Percentiles rank a stretch among this genome's conserved stretches.
phyloP scores from a whole-genome alignment of 2,329 filamentous ascomycete genomes.

The Ophiostoma ips region DNA sequence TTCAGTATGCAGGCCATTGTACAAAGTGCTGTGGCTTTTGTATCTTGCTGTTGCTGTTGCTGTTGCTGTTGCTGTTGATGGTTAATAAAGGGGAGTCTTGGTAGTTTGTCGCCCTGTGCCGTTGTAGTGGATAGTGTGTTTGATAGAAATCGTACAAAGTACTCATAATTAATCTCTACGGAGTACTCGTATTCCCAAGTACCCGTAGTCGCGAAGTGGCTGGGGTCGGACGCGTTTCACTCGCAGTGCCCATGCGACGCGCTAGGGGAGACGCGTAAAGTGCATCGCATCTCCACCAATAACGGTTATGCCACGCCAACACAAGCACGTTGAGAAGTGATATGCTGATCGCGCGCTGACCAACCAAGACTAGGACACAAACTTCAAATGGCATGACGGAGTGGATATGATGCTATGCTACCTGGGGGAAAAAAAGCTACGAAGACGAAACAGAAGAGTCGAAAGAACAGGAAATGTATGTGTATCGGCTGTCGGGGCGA shows the following conservation, averaged over 20 bases:
- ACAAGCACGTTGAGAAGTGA: too few species aligned
- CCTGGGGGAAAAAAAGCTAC: not conserved
- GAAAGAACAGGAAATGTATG: not conserved
- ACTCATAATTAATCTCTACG: too few species aligned
- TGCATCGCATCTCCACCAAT: too few species aligned
- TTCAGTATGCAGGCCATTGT: constrained; percentile 37
- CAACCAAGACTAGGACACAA: not conserved
- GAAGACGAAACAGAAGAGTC: not conserved
- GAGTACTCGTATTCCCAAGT: not conserved
- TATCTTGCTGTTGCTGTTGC: not conserved
- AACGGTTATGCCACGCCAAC: too few species aligned
- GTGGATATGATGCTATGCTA: not conserved
- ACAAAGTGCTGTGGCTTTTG: not conserved
- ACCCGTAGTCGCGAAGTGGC: not conserved
- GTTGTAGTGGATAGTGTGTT: too few species aligned
- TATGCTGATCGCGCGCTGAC: too few species aligned
- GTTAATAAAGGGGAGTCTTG: too few species aligned
- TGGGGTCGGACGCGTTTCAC: not conserved
- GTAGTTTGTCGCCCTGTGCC: too few species aligned
- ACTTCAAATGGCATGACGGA: not conserved
- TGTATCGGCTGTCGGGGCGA: too few species aligned
- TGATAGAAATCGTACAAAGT: too few species aligned
- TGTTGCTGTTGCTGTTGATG: not conserved
- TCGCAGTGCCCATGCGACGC: not conserved
- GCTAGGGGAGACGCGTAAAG: constrained; percentile 1